These are phyloP conservation scores for Diplodia corticola DNA, from an alignment of 2,329 filamentous ascomycete genomes.

Conservation along the genomic window DNA sequence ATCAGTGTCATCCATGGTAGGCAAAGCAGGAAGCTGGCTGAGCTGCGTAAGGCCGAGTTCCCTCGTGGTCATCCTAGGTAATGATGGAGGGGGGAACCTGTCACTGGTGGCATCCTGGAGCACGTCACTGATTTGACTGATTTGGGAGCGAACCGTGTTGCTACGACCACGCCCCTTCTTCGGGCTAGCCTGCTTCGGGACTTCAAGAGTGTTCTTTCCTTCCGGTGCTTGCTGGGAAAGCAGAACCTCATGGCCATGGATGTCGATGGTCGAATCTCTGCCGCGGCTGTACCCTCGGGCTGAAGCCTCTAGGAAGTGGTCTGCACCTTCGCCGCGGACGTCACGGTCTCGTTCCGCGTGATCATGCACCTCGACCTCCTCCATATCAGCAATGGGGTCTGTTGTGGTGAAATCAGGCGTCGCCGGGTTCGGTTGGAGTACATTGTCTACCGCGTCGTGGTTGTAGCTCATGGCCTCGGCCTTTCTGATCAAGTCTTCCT, in stretches of 20 bases:
- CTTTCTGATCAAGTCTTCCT: conserved; percentile 59
- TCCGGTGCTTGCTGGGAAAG: conserved; percentile 63
- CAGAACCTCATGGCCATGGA: conserved; percentile 69
- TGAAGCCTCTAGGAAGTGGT: conserved; percentile 63
- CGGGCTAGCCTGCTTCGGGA: conserved; percentile 51
- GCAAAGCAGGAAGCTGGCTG: conserved; percentile 70
- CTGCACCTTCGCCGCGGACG: conserved; percentile 73
- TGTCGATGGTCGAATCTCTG: conserved; percentile 69
- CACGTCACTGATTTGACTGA: conserved; percentile 34
- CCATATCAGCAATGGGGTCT: conserved; percentile 57
- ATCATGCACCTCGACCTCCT: conserved; percentile 28
- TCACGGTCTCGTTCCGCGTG: conserved; percentile 69
- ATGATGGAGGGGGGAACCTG: conserved; percentile 59
- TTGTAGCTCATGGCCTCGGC: conserved; percentile 70
- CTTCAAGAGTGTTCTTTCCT: conserved; percentile 54
- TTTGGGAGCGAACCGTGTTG: conserved; percentile 35
- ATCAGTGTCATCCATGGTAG: conserved; percentile 73
- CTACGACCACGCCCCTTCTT: conserved; percentile 33
- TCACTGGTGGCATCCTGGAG: conserved; percentile 42
- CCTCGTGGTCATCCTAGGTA: conserved; percentile 63
- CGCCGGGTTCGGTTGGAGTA: neutral
- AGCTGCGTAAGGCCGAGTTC: conserved; percentile 67
- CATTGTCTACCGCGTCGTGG: conserved; percentile 62
- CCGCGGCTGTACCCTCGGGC: conserved; percentile 60
- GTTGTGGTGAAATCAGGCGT: conserved; percentile 52